Evolutionary conservation across 2,329 filamentous ascomycete genomes (phyloP).

Genomic region (Talaromyces sp.): DNA sequence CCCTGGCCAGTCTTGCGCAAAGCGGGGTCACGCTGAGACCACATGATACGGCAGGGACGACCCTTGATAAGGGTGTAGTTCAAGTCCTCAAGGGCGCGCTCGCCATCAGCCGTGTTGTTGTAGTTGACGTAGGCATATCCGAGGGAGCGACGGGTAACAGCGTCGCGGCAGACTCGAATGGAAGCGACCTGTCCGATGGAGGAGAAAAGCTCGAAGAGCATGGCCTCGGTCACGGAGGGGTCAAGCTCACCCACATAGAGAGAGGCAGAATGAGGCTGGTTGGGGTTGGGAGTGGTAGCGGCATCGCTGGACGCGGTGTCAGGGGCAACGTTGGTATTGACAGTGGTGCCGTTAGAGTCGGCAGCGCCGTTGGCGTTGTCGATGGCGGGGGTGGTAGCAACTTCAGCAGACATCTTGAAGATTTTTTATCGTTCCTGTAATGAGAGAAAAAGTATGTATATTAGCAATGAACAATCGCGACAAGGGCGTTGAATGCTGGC

Average conservation of each 20-base stretch:
- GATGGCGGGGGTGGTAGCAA: slow-evolving; percentile 66
- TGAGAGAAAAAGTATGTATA: background rate
- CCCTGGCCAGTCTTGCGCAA: slow-evolving; percentile 98
- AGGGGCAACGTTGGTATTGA: slow-evolving; percentile 65
- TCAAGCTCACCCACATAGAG: slow-evolving; percentile 99
- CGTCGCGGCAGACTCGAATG: slow-evolving; percentile 98
- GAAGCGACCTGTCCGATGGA: slow-evolving; percentile 98
- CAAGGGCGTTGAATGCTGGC: background rate
- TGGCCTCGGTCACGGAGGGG: slow-evolving; percentile 95
- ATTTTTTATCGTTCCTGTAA: slow-evolving; percentile 59
- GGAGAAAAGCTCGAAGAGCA: slow-evolving; percentile 99
- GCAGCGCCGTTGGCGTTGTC: slow-evolving; percentile 49
- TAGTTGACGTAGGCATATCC: slow-evolving; percentile 99
- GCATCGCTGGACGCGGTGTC: slow-evolving; percentile 45
- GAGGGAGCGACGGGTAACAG: slow-evolving; percentile 95
- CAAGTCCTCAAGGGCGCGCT: slow-evolving; percentile 97
- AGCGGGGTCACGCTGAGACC: slow-evolving; percentile 98
- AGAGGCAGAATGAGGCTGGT: slow-evolving; percentile 90
- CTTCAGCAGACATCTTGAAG: slow-evolving; percentile 73
- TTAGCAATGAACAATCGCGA: slow-evolving; percentile 6
- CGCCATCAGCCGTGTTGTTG: slow-evolving; percentile 93
- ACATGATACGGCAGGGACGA: slow-evolving; percentile 99
- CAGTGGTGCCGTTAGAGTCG: slow-evolving; percentile 52
- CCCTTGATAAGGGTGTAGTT: slow-evolving; percentile 99
- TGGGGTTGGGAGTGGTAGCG: slow-evolving; percentile 63